Base-by-base conservation (phyloP, 116 monocot species). In the Zostera marina region DNA sequence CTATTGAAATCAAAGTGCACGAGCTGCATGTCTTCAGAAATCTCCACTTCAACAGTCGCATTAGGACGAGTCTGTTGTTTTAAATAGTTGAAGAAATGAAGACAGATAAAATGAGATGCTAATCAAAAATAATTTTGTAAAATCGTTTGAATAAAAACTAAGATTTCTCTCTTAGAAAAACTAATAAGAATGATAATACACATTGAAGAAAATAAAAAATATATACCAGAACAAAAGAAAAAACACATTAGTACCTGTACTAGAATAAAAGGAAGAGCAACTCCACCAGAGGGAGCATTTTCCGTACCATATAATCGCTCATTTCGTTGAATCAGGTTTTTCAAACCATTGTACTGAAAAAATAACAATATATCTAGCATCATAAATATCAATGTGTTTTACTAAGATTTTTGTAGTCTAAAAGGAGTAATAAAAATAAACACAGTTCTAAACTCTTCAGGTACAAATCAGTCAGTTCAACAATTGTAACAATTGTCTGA, bases 1-100 rank as follows among this genome's bases (percentile, higher is more conserved):
- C 93, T 93, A 70, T 88, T 93, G 54, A 93, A 93, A 70, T 93
- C 93, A 59, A 93, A 93, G 69, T 93, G 93, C 54, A 93, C 93
- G 63, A 93, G 84, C 49, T 93, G 93, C 88, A 88, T 88, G 69
- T 93, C 93, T 77, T 93, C 93, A 53, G 93, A 93, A 63, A 93
- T 88, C 68, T 93, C 93, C 51, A 93, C 84, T 63, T 93, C 93
- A 39, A 93, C 88, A 43, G 93, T 93, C 72, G 93, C 93, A 77
- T 93, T 88, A 19, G 93, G 93, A 15, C 84, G 81, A 44, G 93
- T 93, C 93, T 93, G 80, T 69, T 66, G 41, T 10, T n/a, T 43
- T 23, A 71, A 22, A 54, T 24, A 44, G 14, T 16, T 7, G 12
- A 22, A 61, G 46, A 46, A 32, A 32, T 32, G 2, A 5, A 32